Evolutionary conservation across 257 asterid genomes (phyloP).

Genomic region (Leptodermis oblonga): DNA sequence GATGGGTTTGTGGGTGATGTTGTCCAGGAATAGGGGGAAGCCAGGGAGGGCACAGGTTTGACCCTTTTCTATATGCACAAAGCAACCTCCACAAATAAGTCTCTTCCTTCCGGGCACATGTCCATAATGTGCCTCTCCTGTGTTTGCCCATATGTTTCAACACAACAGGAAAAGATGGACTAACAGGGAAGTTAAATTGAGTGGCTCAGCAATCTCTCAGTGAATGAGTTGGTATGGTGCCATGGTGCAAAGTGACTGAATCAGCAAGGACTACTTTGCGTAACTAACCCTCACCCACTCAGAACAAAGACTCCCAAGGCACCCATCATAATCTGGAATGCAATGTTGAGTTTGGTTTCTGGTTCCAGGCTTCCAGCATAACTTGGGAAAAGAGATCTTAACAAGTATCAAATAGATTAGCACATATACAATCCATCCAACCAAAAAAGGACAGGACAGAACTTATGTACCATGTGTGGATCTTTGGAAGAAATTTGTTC

Average conservation of each 20-base stretch:
- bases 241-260: not conserved
- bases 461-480: conserved; percentile 87
- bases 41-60: not conserved
- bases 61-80: not conserved
- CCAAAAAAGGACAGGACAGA: conserved; percentile 15
- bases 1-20: too few relatives aligned
- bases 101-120: not conserved
- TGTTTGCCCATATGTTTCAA: not conserved
- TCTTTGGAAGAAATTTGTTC: conserved; percentile 99
- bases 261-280: not conserved
- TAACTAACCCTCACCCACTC: not conserved
- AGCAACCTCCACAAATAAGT: not conserved
- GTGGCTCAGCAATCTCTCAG: not conserved
- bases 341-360: not conserved
- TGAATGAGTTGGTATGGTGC: not conserved
- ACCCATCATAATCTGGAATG: not conserved
- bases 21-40: not conserved
- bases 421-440: not conserved
- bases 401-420: not conserved
- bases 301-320: not conserved
- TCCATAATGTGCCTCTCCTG: not conserved
- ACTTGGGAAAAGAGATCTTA: not conserved
- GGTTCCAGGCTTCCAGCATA: not conserved
- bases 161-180: not conserved
- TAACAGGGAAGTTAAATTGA: not conserved